These are phyloP conservation scores for Penicillium simplicissimum DNA, from an alignment of 495 filamentous ascomycete genomes.

Conservation along the genomic window DNA sequence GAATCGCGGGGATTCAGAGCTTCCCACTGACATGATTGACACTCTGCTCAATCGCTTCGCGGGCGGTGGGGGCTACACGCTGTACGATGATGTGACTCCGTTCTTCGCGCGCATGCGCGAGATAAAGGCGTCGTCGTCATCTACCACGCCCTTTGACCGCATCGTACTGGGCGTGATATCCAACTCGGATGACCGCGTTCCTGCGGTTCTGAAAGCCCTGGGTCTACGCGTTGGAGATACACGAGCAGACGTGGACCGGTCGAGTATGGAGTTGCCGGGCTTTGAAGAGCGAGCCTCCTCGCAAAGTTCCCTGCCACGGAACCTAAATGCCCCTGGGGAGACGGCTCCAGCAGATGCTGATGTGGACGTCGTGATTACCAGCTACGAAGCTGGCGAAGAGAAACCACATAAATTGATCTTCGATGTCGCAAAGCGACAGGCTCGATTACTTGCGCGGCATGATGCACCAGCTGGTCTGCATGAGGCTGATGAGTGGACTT, in stretches of 20 bases:
- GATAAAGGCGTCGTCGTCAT: slow-evolving; percentile 2
- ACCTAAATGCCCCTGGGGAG: background rate
- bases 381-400: slow-evolving; percentile 69
- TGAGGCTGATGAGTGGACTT: slow-evolving; percentile 37
- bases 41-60: slow-evolving; percentile 62
- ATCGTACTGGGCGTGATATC: slow-evolving; percentile 67
- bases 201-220: slow-evolving; percentile 58
- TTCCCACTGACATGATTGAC: slow-evolving; percentile 51
- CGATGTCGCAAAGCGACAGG: slow-evolving; percentile 54
- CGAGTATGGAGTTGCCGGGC: slow-evolving; percentile 39
- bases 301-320: background rate
- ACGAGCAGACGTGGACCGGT: slow-evolving; percentile 36
- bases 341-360: slow-evolving; percentile 35
- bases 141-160: slow-evolving; percentile 21
- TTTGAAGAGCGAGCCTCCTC: slow-evolving; percentile 36
- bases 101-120: slow-evolving; percentile 52
- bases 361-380: slow-evolving; percentile 67
- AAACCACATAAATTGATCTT: slow-evolving; percentile 70
- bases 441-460: slow-evolving; percentile 19
- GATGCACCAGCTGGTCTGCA: background rate
- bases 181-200: slow-evolving; percentile 76
- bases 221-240: slow-evolving; percentile 55
- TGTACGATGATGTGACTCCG: slow-evolving; percentile 54
- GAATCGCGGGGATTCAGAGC: background rate
- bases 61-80: slow-evolving; percentile 58